Evolutionary conservation across 106 monocot species (phyloP), one percentile per base, ranked within the genome.

Genomic region (Iris macrosiphon): DNA sequence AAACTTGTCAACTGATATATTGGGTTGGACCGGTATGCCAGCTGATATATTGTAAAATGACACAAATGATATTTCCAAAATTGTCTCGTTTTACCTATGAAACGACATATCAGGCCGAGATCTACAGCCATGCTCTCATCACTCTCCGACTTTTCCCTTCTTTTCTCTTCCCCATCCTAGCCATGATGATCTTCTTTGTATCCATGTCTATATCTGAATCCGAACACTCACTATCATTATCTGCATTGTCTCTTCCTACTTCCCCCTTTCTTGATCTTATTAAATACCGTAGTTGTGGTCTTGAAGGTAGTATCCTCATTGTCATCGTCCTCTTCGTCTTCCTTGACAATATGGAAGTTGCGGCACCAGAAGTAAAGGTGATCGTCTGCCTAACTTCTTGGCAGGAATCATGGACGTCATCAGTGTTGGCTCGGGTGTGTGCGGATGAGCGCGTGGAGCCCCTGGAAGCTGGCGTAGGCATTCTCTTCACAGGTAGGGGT

Each of bases 391-490:
- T 55, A 90, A 98, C 80, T 78, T 98, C 77, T 83, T 82, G n/a
- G 75, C 96, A 98, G 52, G 96, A 57, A 8, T 90, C 96, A 1
- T 90, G 85, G 31, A 90, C 80, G 28, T 98, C 96, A 57, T 87
- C 72, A 25, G 96, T 64, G 61, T 62, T 65, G 20, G 86, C 66
- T 0, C 83, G 78, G 37, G 96, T 98, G 62, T n/a, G 90, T 90
- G 41, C 89, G 81, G 0, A 90, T 90, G 49, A 98, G 96, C 49
- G 96, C 96, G n/a, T 90, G 89, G 49, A 98, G 86, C 35, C 96
- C 96, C 69, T 98, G 96, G 70, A 98, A 98, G 63, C 82, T 86
- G 24, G 90, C 76, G 70, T 98, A 98, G 55, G 96, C 96, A 69
- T 90, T 98, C 72, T 75, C 82, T 3, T 49, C 69, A 44, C 61